A percentile compares a stretch with the other conserved stretches of the same genome.
Conservation (phyloP, 2,329 filamentous ascomycete species). For the Ophiostoma australiae region DNA sequence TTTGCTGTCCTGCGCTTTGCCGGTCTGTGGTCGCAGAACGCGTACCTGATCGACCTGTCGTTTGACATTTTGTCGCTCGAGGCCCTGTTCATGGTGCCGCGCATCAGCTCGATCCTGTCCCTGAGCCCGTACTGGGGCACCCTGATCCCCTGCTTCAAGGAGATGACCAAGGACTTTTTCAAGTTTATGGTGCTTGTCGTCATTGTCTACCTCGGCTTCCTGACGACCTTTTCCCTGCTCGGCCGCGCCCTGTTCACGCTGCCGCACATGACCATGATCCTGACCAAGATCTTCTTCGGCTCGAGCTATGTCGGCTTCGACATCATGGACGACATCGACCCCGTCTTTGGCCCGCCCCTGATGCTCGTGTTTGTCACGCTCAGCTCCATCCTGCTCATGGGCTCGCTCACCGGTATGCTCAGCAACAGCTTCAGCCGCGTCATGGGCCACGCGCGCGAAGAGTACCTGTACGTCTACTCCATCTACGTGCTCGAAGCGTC, state of each 20-base stretch:
- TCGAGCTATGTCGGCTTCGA: constrained; percentile 71
- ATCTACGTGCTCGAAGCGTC: constrained; percentile 62
- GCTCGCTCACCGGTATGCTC: constrained; percentile 71
- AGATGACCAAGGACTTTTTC: constrained; percentile 90
- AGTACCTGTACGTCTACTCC: constrained; percentile 73
- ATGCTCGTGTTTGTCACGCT: constrained; percentile 72
- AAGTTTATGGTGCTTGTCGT: constrained; percentile 73
- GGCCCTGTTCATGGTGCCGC: constrained; percentile 83
- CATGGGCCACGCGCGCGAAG: constrained; percentile 61
- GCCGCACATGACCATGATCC: constrained; percentile 65
- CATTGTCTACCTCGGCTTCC: constrained; percentile 79
- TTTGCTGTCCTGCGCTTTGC: constrained; percentile 53
- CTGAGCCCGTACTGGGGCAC: constrained; percentile 88
- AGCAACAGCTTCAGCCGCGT: constrained; percentile 68
- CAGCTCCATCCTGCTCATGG: constrained; percentile 73
- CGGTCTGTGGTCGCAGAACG: constrained; percentile 58
- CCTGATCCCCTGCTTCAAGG: constrained; percentile 81
- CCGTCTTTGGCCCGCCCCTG: constrained; percentile 52
- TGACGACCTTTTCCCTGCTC: constrained; percentile 78
- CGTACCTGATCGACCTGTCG: constrained; percentile 65
- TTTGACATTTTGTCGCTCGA: constrained; percentile 89
- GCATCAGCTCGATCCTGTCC: constrained; percentile 80
- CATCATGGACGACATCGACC: constrained; percentile 57
- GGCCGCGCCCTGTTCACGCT: constrained; percentile 65
- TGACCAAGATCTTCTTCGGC: constrained; percentile 78